These are phyloP conservation scores for Pleurotus giganteus DNA, from an alignment of 768 basidiomycete genomes.

Conservation along the genomic window DNA sequence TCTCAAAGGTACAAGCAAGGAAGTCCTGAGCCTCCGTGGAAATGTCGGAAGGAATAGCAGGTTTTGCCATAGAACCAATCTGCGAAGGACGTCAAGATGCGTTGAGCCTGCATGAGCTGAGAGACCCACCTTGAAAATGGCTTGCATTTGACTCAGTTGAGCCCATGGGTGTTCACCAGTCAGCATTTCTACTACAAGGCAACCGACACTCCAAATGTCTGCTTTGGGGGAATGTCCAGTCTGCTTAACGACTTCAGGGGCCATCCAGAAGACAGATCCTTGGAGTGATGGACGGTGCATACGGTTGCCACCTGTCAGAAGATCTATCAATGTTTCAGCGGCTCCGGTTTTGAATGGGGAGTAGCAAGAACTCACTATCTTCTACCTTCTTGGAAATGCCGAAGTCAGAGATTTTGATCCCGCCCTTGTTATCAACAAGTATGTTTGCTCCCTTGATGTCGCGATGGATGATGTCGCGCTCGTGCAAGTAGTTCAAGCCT, in stretches of 20 bases:
- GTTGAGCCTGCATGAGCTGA: not conserved
- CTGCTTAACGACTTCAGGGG: conserved; percentile 97
- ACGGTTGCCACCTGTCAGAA: conserved; percentile 54
- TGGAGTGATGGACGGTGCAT: conserved; percentile 91
- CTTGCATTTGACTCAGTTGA: conserved; percentile 97
- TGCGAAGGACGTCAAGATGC: conserved; percentile 25
- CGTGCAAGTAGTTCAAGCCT: conserved; percentile 88
- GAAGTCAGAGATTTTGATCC: conserved; percentile 96
- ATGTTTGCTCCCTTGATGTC: conserved; percentile 99
- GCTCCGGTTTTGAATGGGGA: not conserved
- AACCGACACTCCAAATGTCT: conserved; percentile 96
- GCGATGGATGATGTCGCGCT: conserved; percentile 92
- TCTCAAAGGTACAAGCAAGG: conserved; percentile 81
- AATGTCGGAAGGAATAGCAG: conserved; percentile 88
- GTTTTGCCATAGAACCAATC: conserved; percentile 91
- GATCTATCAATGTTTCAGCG: conserved; percentile 25
- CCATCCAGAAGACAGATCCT: conserved; percentile 99
- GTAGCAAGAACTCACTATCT: conserved; percentile 71
- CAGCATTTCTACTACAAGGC: conserved; percentile 94
- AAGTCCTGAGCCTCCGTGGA: conserved; percentile 87
- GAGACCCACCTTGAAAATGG: conserved; percentile 83
- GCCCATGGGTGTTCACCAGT: conserved; percentile 97
- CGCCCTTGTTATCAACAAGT: conserved; percentile 96
- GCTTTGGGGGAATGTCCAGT: conserved; percentile 88
- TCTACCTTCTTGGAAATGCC: conserved; percentile 98